These are phyloP conservation scores for Hypoxylon fragiforme DNA, from an alignment of 495 filamentous ascomycete genomes.

Conservation along the genomic window DNA sequence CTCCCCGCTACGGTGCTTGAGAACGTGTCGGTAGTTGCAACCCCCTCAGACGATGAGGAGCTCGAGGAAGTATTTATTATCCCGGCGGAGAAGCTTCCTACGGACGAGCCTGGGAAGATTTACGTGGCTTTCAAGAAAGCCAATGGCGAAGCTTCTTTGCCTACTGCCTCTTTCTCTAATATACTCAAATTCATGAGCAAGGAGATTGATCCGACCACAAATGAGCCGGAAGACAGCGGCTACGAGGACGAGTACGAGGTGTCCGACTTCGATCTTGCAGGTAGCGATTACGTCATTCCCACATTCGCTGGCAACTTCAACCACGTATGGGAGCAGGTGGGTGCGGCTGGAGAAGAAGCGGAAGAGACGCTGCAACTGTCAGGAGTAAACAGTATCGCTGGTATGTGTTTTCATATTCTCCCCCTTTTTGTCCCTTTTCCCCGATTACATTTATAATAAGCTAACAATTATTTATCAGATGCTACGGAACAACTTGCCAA, in stretches of 20 bases:
- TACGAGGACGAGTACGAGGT: slow-evolving; percentile 99
- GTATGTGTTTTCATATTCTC: slow-evolving; percentile 76
- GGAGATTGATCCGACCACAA: slow-evolving; percentile 94
- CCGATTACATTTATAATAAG: neutral
- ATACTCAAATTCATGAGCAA: slow-evolving; percentile 95
- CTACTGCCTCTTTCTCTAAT: slow-evolving; percentile 83
- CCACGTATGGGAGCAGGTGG: slow-evolving; percentile 95
- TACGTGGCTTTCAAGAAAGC: slow-evolving; percentile 93
- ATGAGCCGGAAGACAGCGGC: slow-evolving; percentile 86
- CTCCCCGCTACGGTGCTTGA: slow-evolving; percentile 85
- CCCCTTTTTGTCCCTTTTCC: slow-evolving; percentile 23
- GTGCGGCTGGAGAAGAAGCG: slow-evolving; percentile 83
- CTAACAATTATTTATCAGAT: slow-evolving; percentile 63
- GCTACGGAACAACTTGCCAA: slow-evolving; percentile 90
- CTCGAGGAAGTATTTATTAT: slow-evolving; percentile 91
- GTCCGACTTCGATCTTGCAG: slow-evolving; percentile 86
- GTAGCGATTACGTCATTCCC: slow-evolving; percentile 91
- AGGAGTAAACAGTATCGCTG: slow-evolving; percentile 87
- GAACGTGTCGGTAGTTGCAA: slow-evolving; percentile 86
- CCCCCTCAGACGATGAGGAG: slow-evolving; percentile 81
- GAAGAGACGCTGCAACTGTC: slow-evolving; percentile 90
- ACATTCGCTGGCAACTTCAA: slow-evolving; percentile 93
- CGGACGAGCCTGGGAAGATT: slow-evolving; percentile 84
- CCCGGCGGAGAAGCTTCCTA: slow-evolving; percentile 75
- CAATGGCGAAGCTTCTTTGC: slow-evolving; percentile 68